These are phyloP conservation scores for Candida andamanensis DNA, from an alignment of 805 yeast species.

Conservation along the genomic window DNA sequence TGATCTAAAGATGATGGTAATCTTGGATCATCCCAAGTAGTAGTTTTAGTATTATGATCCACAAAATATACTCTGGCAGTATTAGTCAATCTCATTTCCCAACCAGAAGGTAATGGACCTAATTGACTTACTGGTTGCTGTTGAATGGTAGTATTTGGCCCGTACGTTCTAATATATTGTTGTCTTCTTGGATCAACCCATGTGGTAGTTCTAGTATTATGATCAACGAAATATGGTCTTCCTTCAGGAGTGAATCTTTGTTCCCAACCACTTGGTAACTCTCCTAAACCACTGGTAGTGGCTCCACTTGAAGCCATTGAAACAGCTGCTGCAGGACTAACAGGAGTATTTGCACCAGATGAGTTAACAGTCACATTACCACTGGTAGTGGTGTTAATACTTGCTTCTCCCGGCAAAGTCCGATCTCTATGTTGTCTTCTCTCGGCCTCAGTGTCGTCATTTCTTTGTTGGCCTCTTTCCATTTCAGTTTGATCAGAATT, in stretches of 20 bases:
- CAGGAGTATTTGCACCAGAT: constrained; percentile 44
- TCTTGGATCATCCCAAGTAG: constrained; percentile 99
- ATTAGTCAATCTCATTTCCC: constrained; percentile 99
- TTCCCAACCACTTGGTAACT: constrained; percentile 98
- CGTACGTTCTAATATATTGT: constrained; percentile 94
- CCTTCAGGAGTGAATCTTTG: constrained; percentile 98
- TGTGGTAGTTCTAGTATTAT: constrained; percentile 98
- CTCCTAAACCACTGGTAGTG: constrained; percentile 94
- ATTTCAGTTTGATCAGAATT: constrained; percentile 73
- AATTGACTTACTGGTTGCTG: constrained; percentile 97
- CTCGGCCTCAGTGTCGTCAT: constrained; percentile 74
- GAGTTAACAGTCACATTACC: constrained; percentile 47
- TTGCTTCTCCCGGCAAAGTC: constrained; percentile 68
- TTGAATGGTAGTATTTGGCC: constrained; percentile 85
- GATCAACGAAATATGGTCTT: constrained; percentile 96
- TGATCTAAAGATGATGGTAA: constrained; percentile 95
- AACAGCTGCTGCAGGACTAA: constrained; percentile 64
- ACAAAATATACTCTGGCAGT: constrained; percentile 98
- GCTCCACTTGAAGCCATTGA: constrained; percentile 74
- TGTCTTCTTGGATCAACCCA: constrained; percentile 99
- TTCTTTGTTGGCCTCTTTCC: constrained; percentile 60
- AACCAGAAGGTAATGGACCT: constrained; percentile 97
- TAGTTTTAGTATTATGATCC: constrained; percentile 97
- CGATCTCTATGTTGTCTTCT: constrained; percentile 87
- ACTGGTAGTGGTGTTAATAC: constrained; percentile 25